Percentiles rank a stretch among this genome's conserved stretches.
Evolutionary conservation across 1,139 yeast species (phyloP).

Genomic region (Tardiomyces digboiensis): DNA sequence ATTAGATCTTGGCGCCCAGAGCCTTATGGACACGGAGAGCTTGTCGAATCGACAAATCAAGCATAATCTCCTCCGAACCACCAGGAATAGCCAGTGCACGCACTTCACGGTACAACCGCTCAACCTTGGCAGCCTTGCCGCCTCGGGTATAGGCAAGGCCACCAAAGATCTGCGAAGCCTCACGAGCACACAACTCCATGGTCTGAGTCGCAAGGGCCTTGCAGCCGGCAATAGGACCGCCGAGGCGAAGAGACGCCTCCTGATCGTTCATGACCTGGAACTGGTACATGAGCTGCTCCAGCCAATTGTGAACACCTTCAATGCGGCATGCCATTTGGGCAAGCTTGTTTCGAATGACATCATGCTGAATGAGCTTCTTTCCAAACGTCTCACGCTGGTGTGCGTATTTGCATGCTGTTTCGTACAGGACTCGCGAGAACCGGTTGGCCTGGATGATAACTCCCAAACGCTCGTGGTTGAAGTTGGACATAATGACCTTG

Average conservation of each 20-base stretch:
- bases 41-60: constrained; percentile 33
- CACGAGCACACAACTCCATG: constrained; percentile 35
- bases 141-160: constrained; percentile 36
- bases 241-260: constrained; percentile 31
- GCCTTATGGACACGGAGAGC: constrained; percentile 28
- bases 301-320: constrained; percentile 32
- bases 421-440: constrained; percentile 29
- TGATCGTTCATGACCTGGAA: constrained; percentile 22
- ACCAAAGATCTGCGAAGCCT: constrained; percentile 36
- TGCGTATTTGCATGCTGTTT: constrained; percentile 32
- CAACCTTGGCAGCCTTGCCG: constrained; percentile 35
- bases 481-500: constrained; percentile 34
- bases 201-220: constrained; percentile 33
- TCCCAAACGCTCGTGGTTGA: constrained; percentile 36
- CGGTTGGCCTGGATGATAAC: constrained; percentile 32
- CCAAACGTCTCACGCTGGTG: constrained; percentile 36
- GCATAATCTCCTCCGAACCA: constrained; percentile 37
- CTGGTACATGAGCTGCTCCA: constrained; percentile 29
- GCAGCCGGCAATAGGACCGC: constrained; percentile 35
- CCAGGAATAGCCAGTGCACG: constrained; percentile 38
- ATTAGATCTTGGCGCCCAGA: constrained; percentile 29
- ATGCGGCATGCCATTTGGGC: constrained; percentile 33
- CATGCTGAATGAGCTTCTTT: constrained; percentile 31
- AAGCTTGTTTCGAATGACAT: constrained; percentile 34
- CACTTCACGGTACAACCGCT: constrained; percentile 34